Evolutionary conservation across 2,329 filamentous ascomycete genomes (phyloP), one percentile per base, ranked within the genome.

Genomic region (Xylaria sp.): DNA sequence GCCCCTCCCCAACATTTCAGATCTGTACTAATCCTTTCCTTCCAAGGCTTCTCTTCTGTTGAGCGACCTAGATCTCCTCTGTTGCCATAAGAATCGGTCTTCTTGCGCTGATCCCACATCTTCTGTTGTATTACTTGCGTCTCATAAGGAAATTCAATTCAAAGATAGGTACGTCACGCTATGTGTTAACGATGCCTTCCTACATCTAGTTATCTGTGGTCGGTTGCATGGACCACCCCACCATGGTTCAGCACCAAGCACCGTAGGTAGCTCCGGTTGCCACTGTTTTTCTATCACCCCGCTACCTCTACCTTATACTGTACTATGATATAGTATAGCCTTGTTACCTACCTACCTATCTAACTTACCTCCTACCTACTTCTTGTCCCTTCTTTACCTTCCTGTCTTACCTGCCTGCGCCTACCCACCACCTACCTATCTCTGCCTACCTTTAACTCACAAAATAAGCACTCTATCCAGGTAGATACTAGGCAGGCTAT

Each of bases 281-380:
- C 50, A 32, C 50, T 53, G 14, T 39, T 19, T 27, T 19, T 24
- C 47, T 27, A 62, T 66, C 58, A 59, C 58, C 64, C 59, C 64
- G 64, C 64, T 27, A 50, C 61, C 61, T 50, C 47, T 50, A 8
- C 47, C 47, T 50, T 30, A 54, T 17, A 32, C 50, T 11, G 12
- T 59, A 47, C 45, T 27, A 27, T 27, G 24, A 53, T 30, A 53
- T 30, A 53, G n/a, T 19, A 24, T 12, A 67, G 64, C 64, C 64
- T 67, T 58, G 59, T 30, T 55, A 17, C 32, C 61, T 53, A 21
- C 17, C 17, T 19, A 6, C n/a, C 14, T 19, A 17, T 12, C 42
- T 47, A 47, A 5, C 4, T 5, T 12, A 14, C 17, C n/a, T n/a
- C n/a, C n/a, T 34, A 34, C 32, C 30, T 55, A 17, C 45, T n/a